These are phyloP conservation scores for Adenanthera pavonina DNA, from an alignment of 306 rosid genomes.

Conservation along the genomic window DNA sequence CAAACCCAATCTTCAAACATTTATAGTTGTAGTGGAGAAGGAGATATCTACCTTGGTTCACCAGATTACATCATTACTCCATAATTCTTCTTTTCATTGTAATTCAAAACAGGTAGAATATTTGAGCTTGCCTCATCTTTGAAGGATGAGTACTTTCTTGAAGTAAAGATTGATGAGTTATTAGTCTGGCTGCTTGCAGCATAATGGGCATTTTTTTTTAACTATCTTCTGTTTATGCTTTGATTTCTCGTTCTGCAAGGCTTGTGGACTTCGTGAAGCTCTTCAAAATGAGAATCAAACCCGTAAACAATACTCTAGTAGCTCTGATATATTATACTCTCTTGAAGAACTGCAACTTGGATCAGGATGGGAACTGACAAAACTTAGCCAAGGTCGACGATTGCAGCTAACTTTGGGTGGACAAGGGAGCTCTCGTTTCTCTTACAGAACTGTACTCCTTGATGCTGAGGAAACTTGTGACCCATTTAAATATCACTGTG, in stretches of 20 bases:
- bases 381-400: slow-evolving; percentile 76
- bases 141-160: slow-evolving; percentile 33
- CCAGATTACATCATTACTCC: slow-evolving; percentile 64
- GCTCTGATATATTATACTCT: slow-evolving; percentile 67
- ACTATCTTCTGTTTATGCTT: slow-evolving; percentile 8
- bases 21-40: slow-evolving; percentile 85
- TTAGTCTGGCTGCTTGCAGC: slow-evolving; percentile 33
- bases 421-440: slow-evolving; percentile 67
- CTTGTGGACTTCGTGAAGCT: slow-evolving; percentile 71
- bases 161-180: slow-evolving; percentile 28
- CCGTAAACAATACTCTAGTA: slow-evolving; percentile 69
- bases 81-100: slow-evolving; percentile 55
- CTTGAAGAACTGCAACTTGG: slow-evolving; percentile 78
- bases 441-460: slow-evolving; percentile 78
- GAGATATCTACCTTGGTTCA: slow-evolving; percentile 60
- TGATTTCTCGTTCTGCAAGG: slow-evolving; percentile 49
- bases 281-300: slow-evolving; percentile 73
- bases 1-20: slow-evolving; percentile 78
- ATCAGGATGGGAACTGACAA: slow-evolving; percentile 65
- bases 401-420: slow-evolving; percentile 79
- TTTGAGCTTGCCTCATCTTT: slow-evolving; percentile 6
- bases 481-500: slow-evolving; percentile 76
- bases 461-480: slow-evolving; percentile 77
- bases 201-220: slow-evolving; percentile 23
- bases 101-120: slow-evolving; percentile 72